A percentile compares a stretch with the other conserved stretches of the same genome.
Conservation (phyloP, 352 stramenopile species). For the Globisporangium barbulae region DNA sequence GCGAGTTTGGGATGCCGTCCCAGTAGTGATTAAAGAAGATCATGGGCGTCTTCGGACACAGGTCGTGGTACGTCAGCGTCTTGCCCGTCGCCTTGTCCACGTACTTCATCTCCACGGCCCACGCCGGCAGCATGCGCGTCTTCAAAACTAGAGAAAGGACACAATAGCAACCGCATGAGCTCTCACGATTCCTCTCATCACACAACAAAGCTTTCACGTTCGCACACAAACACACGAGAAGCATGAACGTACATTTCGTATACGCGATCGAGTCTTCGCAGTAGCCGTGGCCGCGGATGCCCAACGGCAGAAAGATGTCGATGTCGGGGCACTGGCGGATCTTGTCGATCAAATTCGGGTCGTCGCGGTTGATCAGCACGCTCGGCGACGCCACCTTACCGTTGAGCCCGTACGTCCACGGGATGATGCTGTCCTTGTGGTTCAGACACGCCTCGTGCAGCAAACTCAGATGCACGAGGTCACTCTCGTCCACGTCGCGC, state of each 20-base stretch:
- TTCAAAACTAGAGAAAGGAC: background rate
- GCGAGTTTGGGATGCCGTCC: constrained; percentile 22
- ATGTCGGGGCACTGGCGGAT: constrained; percentile 34
- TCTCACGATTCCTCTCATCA: background rate
- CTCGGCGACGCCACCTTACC: constrained; percentile 3
- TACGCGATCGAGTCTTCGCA: constrained; percentile 48
- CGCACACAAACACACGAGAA: background rate
- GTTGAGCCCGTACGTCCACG: constrained; percentile 20
- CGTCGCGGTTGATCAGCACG: constrained; percentile 16
- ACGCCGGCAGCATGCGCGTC: background rate
- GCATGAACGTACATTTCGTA: constrained; percentile 27
- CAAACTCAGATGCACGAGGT: constrained; percentile 48
- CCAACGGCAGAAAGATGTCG: constrained; percentile 29
- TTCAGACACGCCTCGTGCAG: constrained; percentile 46
- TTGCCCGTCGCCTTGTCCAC: constrained; percentile 8
- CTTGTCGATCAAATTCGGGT: constrained; percentile 20
- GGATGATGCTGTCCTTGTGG: constrained; percentile 24
- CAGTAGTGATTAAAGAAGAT: constrained; percentile 33
- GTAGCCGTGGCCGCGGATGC: constrained; percentile 34
- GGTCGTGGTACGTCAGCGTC: constrained; percentile 26
- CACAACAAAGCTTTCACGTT: background rate
- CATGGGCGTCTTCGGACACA: constrained; percentile 23
- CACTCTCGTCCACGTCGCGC: constrained; percentile 24
- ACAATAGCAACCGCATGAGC: background rate
- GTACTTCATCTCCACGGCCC: constrained; percentile 7